Base-by-base conservation (phyloP, 2,329 filamentous ascomycete species). In the Claviceps cyperi region DNA sequence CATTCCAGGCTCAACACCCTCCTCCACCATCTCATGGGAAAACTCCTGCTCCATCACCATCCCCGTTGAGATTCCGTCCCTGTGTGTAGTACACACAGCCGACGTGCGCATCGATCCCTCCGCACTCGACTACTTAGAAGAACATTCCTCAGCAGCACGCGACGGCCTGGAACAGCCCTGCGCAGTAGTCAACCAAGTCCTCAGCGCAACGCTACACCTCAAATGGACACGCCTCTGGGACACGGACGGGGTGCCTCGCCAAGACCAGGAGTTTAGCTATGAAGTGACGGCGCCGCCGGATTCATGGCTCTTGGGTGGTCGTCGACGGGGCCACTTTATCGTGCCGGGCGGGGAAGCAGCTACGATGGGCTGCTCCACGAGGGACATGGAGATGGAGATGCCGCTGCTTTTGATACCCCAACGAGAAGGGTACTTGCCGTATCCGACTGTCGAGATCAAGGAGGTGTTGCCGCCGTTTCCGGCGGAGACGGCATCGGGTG, bases 51-150 rank as follows among this genome's bases (percentile, higher is more conserved):
- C 80, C 13, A 90, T 98, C 57, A 72, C 84, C 32, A 94, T 98
- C 49, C 86, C 90, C 0, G 90, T 98, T 14, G 88, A 95, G 52
- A 80, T 98, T 1, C 91, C 91, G 0, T 81, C 84, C 1, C 74
- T 95, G 2, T 80, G 86, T 46, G 78, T 95, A 19, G 78, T 97
- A 0, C 85, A 94, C 64, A 94, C 86, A 0, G 83, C 84, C 2
- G 80, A 84, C 48, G 74, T 91, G 28, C 69, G 71, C 28, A 65
- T 86, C 1, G 67, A 72, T 52, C 59, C 57, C 59, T 64, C 60
- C 50, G 58, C 60, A 50, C 64, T 61, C 1, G 54, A 60, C 28
- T 15, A 66, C 52, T 56, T 63, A 48, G 57, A 58, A 9, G 58
- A 58, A 56, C 50, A 32, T 9, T 3, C 28, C 28, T 32, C 28